Evolutionary conservation across 2,329 filamentous ascomycete species (phyloP).

Genomic region (Samsoniella hepiali): DNA sequence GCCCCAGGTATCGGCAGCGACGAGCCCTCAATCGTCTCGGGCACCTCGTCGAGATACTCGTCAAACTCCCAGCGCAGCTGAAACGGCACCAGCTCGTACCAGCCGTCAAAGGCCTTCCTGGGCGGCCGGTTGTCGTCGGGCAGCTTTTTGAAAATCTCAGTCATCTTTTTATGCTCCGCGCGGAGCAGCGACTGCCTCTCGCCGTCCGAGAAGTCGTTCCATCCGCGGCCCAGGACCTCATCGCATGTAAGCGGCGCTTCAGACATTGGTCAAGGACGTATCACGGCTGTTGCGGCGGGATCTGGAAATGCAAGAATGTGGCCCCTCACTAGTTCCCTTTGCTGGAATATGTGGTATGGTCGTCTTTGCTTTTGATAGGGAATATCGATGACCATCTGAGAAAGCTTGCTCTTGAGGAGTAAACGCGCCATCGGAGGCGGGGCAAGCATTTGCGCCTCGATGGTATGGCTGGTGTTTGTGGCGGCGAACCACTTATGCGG

Average conservation of each 20-base stretch:
- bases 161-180: slow-evolving; percentile 14
- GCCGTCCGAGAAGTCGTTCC: slow-evolving; percentile 9
- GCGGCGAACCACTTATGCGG: slow-evolving; percentile 5
- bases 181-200: slow-evolving; percentile 10
- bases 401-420: slow-evolving; percentile 2
- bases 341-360: neutral
- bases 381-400: neutral
- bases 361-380: neutral
- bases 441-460: neutral
- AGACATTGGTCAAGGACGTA: neutral
- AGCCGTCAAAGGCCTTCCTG: slow-evolving; percentile 73
- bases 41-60: slow-evolving; percentile 69
- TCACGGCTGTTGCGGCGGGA: neutral
- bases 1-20: slow-evolving; percentile 68
- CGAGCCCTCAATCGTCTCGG: slow-evolving; percentile 56
- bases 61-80: slow-evolving; percentile 69
- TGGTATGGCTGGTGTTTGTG: slow-evolving; percentile 7
- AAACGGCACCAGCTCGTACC: slow-evolving; percentile 68
- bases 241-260: slow-evolving; percentile 16
- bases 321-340: neutral
- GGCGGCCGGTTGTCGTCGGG: slow-evolving; percentile 42
- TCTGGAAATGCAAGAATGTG: neutral
- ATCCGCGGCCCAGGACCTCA: slow-evolving; percentile 10
- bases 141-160: neutral
- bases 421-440: slow-evolving; percentile 4